phyloP scores from a whole-genome alignment of 2,329 filamentous ascomycete species.

The Ceratocystis albifundus region DNA sequence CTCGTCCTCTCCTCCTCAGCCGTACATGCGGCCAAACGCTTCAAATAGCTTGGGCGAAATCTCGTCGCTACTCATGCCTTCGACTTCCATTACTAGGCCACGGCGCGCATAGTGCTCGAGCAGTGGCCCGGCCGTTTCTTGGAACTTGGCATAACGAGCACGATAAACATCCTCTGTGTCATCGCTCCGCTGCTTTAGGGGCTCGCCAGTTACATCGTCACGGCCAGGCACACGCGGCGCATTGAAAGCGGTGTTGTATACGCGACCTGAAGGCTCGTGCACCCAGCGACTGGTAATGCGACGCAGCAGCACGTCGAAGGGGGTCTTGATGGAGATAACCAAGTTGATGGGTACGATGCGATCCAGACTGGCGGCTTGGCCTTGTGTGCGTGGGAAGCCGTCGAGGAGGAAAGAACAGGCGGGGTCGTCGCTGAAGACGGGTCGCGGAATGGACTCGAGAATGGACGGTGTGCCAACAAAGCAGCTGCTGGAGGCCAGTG shows the following conservation, averaged over 20 bases:
- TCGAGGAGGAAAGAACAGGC: conserved; percentile 87
- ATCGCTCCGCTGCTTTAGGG: conserved; percentile 68
- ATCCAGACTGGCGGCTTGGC: conserved; percentile 68
- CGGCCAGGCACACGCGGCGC: conserved; percentile 65
- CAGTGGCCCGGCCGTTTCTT: conserved; percentile 73
- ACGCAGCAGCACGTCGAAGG: conserved; percentile 72
- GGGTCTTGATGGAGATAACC: conserved; percentile 76
- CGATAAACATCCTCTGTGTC: conserved; percentile 82
- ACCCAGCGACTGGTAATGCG: conserved; percentile 90
- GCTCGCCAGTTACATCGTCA: conserved; percentile 86
- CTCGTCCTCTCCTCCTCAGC: neutral
- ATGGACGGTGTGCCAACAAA: conserved; percentile 27
- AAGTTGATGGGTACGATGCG: conserved; percentile 85
- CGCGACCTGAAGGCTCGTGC: conserved; percentile 77
- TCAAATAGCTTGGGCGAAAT: conserved; percentile 80
- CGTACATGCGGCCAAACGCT: conserved; percentile 55
- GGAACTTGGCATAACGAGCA: conserved; percentile 67
- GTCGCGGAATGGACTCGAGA: conserved; percentile 33
- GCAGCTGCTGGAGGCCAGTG: conserved; percentile 34
- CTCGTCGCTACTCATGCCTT: conserved; percentile 84
- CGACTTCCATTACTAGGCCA: conserved; percentile 74
- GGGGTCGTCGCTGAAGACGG: conserved; percentile 52
- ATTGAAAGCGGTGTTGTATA: conserved; percentile 94
- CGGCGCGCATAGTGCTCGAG: conserved; percentile 79
- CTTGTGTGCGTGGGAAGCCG: conserved; percentile 81